Evolutionary conservation across 495 filamentous ascomycete genomes (phyloP).

Genomic region (Hypoxylon intermedium): DNA sequence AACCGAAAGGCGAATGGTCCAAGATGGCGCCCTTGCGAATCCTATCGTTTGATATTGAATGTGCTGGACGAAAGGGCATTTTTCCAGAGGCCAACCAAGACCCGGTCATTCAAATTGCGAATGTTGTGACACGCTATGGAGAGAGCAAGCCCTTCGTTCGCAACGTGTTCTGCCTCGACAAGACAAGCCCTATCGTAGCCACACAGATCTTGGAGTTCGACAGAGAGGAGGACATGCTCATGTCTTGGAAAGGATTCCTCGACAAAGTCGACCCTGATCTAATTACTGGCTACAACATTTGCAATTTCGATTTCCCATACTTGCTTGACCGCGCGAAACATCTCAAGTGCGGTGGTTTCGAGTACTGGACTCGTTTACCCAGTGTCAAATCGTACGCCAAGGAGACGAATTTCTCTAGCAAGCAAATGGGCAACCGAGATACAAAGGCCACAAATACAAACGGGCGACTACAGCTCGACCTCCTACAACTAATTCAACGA

Average conservation of each 20-base stretch:
- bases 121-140: slow-evolving; percentile 94
- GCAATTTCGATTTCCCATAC: slow-evolving; percentile 99
- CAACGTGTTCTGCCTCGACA: slow-evolving; percentile 94
- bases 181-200: slow-evolving; percentile 89
- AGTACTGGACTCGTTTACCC: slow-evolving; percentile 81
- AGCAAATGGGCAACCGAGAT: slow-evolving; percentile 98
- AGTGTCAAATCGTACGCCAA: slow-evolving; percentile 69
- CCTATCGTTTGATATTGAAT: slow-evolving; percentile 98
- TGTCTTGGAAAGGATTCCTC: slow-evolving; percentile 87
- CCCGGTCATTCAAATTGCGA: slow-evolving; percentile 98
- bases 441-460: slow-evolving; percentile 94
- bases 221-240: slow-evolving; percentile 83
- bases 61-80: slow-evolving; percentile 94
- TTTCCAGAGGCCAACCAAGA: slow-evolving; percentile 92
- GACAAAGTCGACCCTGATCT: slow-evolving; percentile 93
- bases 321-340: slow-evolving; percentile 87
- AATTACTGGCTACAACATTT: slow-evolving; percentile 98
- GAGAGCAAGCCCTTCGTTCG: slow-evolving; percentile 94
- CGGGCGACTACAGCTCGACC: slow-evolving; percentile 89
- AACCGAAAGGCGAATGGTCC: slow-evolving; percentile 92
- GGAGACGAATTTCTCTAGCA: slow-evolving; percentile 89
- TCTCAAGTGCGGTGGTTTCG: slow-evolving; percentile 76
- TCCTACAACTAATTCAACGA: slow-evolving; percentile 90
- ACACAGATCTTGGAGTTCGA: slow-evolving; percentile 88
- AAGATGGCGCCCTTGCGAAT: slow-evolving; percentile 97